These are phyloP conservation scores for Handroanthus guayacan DNA, from an alignment of 257 asterid species.

Conservation along the genomic window DNA sequence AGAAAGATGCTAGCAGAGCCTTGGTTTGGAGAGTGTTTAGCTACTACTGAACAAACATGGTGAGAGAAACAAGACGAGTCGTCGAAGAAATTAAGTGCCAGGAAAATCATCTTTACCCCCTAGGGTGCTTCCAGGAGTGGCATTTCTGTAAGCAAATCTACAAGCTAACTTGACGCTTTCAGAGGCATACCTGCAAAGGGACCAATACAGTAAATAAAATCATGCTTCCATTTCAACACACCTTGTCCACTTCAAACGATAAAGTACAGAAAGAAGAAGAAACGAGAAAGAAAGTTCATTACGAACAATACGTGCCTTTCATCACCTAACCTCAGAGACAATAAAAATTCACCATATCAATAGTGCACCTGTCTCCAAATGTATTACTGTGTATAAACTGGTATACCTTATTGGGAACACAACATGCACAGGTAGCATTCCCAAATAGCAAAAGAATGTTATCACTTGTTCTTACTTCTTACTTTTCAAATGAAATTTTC, in stretches of 20 bases:
- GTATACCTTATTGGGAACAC: background rate
- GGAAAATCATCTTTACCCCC: slow-evolving; percentile 56
- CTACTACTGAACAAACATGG: background rate
- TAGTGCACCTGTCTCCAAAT: too few species aligned
- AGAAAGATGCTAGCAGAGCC: background rate
- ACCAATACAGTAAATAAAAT: slow-evolving; percentile 20
- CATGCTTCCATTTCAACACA: slow-evolving; percentile 9
- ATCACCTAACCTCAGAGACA: too few species aligned
- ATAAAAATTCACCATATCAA: too few species aligned
- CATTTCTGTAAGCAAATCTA: slow-evolving; percentile 91
- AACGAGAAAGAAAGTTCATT: background rate
- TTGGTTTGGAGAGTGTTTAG: background rate
- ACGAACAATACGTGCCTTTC: background rate
- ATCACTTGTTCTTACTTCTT: background rate
- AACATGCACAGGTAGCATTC: background rate
- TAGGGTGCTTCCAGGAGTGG: slow-evolving; percentile 90
- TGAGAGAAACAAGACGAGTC: slow-evolving; percentile 19
- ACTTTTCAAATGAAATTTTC: background rate
- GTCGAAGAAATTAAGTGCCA: slow-evolving; percentile 15
- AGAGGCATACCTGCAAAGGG: slow-evolving; percentile 80
- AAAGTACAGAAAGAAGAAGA: background rate
- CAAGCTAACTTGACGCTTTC: slow-evolving; percentile 85
- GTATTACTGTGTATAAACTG: too few species aligned
- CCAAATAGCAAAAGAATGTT: background rate
- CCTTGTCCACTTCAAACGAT: background rate